These are phyloP conservation scores for Alternaria alternata DNA, from an alignment of 2,329 filamentous ascomycete genomes.

Conservation along the genomic window DNA sequence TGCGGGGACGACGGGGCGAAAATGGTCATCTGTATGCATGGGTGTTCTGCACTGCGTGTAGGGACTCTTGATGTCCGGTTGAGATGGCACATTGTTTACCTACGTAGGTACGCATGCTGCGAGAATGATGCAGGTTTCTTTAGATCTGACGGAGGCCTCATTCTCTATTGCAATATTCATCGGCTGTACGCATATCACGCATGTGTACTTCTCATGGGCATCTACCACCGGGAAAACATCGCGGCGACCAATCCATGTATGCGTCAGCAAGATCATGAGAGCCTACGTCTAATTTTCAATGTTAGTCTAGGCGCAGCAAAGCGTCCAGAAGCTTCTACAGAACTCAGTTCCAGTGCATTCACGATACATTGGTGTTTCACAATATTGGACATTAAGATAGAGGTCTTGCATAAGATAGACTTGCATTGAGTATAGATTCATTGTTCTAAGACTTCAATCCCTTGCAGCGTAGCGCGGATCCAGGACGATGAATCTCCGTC, in stretches of 20 bases:
- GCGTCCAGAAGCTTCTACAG: neutral
- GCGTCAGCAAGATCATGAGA: neutral
- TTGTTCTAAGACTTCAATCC: neutral
- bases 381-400: neutral
- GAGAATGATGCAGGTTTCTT: neutral
- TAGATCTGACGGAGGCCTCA: no score
- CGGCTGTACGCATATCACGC: neutral
- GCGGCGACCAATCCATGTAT: neutral
- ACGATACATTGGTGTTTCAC: neutral
- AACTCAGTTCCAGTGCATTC: neutral
- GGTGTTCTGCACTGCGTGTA: neutral
- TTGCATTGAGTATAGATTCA: neutral
- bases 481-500: neutral
- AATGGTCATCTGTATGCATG: neutral
- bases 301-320: neutral
- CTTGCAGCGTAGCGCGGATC: neutral
- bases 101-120: neutral
- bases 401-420: accelerated
- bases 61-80: neutral
- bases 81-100: neutral
- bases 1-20: neutral
- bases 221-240: neutral
- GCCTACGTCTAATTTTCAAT: neutral
- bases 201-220: neutral
- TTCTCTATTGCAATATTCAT: no score